A percentile compares a stretch with the other conserved stretches of the same genome.
These are phyloP conservation scores for Musa schizocarpa DNA, from an alignment of 176 grass and related monocot species.

Conservation along the genomic window DNA sequence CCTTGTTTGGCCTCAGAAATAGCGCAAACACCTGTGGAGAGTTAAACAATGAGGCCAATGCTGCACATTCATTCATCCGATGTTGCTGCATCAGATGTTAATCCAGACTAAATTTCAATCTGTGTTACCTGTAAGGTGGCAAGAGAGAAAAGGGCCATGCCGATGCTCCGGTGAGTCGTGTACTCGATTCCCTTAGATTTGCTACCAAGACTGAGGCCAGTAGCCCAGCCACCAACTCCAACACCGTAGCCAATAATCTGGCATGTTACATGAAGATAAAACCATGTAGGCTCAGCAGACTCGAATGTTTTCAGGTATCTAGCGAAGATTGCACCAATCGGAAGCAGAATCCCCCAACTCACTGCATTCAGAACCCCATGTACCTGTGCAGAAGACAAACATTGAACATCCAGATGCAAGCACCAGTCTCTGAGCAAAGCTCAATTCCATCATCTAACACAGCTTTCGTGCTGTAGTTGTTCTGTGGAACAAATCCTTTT, in stretches of 20 bases:
- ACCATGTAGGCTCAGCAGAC: constrained; percentile 12
- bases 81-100: no score
- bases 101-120: background rate
- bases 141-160: constrained; percentile 1
- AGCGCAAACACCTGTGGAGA: constrained; percentile 5
- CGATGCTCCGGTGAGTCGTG: constrained; percentile 7
- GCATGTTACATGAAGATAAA: constrained; percentile 11
- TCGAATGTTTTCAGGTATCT: constrained; percentile 14
- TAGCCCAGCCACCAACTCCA: constrained; percentile 9
- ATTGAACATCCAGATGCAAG: background rate
- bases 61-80: no score
- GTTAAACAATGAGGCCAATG: background rate
- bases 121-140: constrained; percentile 3
- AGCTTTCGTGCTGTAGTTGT: no score
- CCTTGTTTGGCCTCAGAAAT: constrained; percentile 9
- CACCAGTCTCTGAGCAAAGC: no score
- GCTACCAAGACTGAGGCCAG: constrained; percentile 9
- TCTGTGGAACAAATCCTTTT: no score
- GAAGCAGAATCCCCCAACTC: constrained; percentile 17
- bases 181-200: constrained; percentile 6
- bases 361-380: constrained; percentile 11
- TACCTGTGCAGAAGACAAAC: background rate
- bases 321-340: constrained; percentile 13
- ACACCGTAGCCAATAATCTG: constrained; percentile 4
- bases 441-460: no score